Evolutionary conservation across 2,329 filamentous ascomycete species (phyloP).

Genomic region (Alternaria panax): DNA sequence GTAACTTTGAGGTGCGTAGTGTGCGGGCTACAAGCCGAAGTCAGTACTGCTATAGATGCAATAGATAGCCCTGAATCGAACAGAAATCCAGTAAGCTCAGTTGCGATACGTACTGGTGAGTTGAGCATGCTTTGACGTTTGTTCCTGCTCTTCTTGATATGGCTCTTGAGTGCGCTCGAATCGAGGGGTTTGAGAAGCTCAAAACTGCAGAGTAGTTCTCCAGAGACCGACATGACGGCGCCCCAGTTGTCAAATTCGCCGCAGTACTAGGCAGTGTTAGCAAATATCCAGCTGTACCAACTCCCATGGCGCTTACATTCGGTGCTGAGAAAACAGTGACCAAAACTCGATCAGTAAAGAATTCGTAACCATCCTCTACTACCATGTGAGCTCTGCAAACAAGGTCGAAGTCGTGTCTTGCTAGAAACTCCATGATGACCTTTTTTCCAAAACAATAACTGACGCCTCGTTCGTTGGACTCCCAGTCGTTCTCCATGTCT

Average conservation of each 20-base stretch:
- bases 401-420: conserved; percentile 93
- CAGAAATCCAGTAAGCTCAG: conserved; percentile 21
- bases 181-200: conserved; percentile 96
- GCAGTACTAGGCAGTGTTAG: conserved; percentile 73
- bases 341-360: conserved; percentile 92
- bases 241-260: conserved; percentile 99
- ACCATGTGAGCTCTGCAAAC: conserved; percentile 99
- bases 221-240: conserved; percentile 96
- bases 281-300: conserved; percentile 7
- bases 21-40: conserved; percentile 53
- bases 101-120: conserved; percentile 79
- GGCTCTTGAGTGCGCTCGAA: conserved; percentile 93
- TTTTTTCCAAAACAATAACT: conserved; percentile 99
- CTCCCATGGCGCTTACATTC: conserved; percentile 73
- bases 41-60: conserved; percentile 42
- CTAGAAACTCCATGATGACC: conserved; percentile 94
- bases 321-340: conserved; percentile 98
- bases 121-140: conserved; percentile 95
- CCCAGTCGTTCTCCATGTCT: conserved; percentile 98
- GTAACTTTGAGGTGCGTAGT: conserved; percentile 60
- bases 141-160: conserved; percentile 97
- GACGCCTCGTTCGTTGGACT: conserved; percentile 94
- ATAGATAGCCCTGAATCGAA: conserved; percentile 34
- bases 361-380: conserved; percentile 98
- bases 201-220: conserved; percentile 93